phyloP scores from a whole-genome alignment of 768 basidiomycete species.

The Pisolithus tinctorius region DNA sequence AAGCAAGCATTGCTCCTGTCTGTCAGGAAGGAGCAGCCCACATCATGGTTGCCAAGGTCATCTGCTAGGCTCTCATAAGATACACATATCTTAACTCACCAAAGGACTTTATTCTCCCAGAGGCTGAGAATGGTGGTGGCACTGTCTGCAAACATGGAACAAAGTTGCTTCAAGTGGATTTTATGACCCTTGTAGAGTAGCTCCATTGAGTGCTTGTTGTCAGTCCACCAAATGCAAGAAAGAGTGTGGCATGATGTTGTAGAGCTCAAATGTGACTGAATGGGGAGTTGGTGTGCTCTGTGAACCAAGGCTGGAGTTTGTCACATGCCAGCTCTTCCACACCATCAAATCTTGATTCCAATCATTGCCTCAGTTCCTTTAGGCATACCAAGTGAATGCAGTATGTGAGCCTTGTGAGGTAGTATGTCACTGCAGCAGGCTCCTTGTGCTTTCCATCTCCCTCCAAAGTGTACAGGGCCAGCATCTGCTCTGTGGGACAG shows the following conservation, averaged over 20 bases:
- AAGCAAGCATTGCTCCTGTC: background rate
- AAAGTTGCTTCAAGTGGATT: background rate
- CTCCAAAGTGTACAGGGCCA: background rate
- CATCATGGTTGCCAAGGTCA: background rate
- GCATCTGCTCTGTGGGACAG: slow-evolving; percentile 11
- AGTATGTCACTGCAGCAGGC: background rate
- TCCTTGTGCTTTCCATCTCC: slow-evolving; percentile 3
- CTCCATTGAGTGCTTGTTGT: background rate
- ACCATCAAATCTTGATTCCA: background rate
- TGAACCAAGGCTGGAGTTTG: background rate
- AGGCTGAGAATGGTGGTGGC: slow-evolving; percentile 1
- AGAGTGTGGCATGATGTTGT: slow-evolving; percentile 1
- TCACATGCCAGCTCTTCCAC: background rate
- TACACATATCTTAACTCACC: background rate
- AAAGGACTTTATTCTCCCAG: slow-evolving; percentile 13
- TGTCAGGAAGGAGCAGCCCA: slow-evolving; percentile 1
- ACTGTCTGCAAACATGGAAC: background rate
- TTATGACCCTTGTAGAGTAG: slow-evolving; percentile 1
- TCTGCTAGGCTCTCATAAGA: background rate
- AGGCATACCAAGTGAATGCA: slow-evolving; percentile 2
- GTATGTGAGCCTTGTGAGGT: background rate
- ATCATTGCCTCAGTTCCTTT: background rate
- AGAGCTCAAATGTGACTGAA: background rate
- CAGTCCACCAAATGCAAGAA: slow-evolving; percentile 4
- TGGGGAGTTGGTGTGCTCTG: background rate